phyloP scores from a whole-genome alignment of 2,329 filamentous ascomycete genomes.

The Penicillium thymicola region DNA sequence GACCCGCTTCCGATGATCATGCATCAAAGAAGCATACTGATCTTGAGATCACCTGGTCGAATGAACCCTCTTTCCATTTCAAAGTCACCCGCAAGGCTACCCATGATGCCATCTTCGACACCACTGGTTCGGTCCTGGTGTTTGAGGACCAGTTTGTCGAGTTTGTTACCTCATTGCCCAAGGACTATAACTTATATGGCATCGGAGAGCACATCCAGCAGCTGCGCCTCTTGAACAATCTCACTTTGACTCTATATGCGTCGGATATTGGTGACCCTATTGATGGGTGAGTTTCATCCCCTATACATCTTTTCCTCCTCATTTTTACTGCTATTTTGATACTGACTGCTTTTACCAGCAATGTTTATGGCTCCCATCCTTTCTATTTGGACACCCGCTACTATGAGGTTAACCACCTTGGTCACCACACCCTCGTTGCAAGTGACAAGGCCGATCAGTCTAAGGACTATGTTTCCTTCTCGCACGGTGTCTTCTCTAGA shows the following conservation, averaged over 20 bases:
- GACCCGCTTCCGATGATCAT: conserved; percentile 49
- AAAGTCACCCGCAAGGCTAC: conserved; percentile 55
- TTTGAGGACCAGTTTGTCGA: conserved; percentile 78
- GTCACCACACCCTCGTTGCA: conserved; percentile 52
- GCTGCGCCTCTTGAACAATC: conserved; percentile 68
- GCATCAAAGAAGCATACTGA: conserved; percentile 38
- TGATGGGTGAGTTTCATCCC: conserved; percentile 36
- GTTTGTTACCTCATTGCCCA: conserved; percentile 62
- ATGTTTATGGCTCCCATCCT: conserved; percentile 73
- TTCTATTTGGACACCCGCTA: conserved; percentile 79
- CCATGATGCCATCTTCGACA: conserved; percentile 67
- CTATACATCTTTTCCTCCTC: not conserved
- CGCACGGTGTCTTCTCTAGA: conserved; percentile 73
- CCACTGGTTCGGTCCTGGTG: conserved; percentile 61
- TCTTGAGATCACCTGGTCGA: conserved; percentile 54
- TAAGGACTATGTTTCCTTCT: conserved; percentile 61
- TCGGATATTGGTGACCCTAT: conserved; percentile 62
- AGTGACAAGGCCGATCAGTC: conserved; percentile 52
- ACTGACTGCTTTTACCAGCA: conserved; percentile 35
- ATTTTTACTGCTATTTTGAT: not conserved
- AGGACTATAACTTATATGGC: conserved; percentile 73
- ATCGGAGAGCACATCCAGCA: conserved; percentile 71
- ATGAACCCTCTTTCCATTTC: conserved; percentile 57
- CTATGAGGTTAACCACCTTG: conserved; percentile 55
- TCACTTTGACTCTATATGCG: conserved; percentile 65